A percentile compares a stretch with the other conserved stretches of the same genome.
These are phyloP conservation scores for Tricholoma matsutake DNA, from an alignment of 768 basidiomycete species.

Conservation along the genomic window DNA sequence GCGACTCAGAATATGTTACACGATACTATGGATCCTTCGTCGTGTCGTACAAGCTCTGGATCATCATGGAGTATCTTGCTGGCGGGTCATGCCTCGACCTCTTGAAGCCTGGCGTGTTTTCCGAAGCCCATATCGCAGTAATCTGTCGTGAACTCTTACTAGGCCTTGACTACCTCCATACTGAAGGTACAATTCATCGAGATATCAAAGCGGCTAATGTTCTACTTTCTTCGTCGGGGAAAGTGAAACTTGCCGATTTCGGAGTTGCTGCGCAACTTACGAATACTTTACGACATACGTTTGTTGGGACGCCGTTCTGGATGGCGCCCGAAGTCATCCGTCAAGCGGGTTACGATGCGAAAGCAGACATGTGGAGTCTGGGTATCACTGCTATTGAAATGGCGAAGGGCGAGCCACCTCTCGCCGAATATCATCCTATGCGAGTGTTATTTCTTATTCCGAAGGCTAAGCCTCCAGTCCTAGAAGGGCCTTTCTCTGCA, in stretches of 20 bases:
- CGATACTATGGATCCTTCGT: conserved; percentile 97
- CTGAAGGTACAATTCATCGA: conserved; percentile 93
- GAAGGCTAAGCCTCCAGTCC: conserved; percentile 87
- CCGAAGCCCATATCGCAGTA: conserved; percentile 92
- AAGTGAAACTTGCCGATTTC: conserved; percentile 97
- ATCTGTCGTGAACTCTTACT: conserved; percentile 89
- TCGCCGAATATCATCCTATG: conserved; percentile 99
- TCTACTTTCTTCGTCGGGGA: conserved; percentile 83
- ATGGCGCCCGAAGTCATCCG: conserved; percentile 99
- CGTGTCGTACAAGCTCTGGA: conserved; percentile 96
- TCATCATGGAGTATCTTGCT: conserved; percentile 98
- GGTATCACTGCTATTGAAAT: conserved; percentile 99
- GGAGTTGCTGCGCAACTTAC: conserved; percentile 98
- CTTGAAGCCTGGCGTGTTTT: conserved; percentile 86
- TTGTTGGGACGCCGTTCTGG: conserved; percentile 97
- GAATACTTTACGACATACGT: conserved; percentile 91
- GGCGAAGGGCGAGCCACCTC: conserved; percentile 95
- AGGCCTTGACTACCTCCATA: conserved; percentile 95
- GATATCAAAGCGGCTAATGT: conserved; percentile 99
- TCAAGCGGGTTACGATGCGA: conserved; percentile 92
- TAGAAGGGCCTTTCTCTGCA: conserved; percentile 82
- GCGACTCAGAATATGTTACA: conserved; percentile 96
- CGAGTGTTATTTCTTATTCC: conserved; percentile 97
- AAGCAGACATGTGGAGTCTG: conserved; percentile 97
- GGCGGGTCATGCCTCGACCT: conserved; percentile 98